phyloP scores from a whole-genome alignment of 192 early-diverging fungal genomes.

The Chytriomyces sp. region DNA sequence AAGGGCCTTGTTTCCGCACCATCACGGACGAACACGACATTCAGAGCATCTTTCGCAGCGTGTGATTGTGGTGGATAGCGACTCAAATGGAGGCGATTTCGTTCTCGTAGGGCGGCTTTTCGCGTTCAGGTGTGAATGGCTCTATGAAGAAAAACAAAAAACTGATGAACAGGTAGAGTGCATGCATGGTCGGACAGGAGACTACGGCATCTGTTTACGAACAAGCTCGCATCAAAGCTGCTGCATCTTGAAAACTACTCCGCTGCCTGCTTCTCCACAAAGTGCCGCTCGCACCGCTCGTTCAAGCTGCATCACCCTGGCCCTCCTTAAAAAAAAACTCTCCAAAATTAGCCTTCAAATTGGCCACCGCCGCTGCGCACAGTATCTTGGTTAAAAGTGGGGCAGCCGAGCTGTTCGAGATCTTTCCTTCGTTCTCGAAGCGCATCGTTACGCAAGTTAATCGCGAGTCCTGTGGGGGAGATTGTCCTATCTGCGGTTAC shows the following conservation, averaged over 20 bases:
- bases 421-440: slow-evolving; percentile 32
- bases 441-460: slow-evolving; percentile 47
- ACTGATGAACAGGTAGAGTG: too few relatives aligned
- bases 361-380: neutral
- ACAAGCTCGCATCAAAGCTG: too few relatives aligned
- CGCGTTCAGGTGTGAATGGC: neutral
- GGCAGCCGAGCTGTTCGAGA: slow-evolving; percentile 43
- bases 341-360: slow-evolving; percentile 13
- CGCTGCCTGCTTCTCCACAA: slow-evolving; percentile 49
- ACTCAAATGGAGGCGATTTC: slow-evolving; percentile 7
- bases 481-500: slow-evolving; percentile 11
- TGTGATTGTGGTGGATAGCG: neutral
- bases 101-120: neutral
- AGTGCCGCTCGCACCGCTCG: slow-evolving; percentile 22
- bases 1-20: slow-evolving; percentile 11
- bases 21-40: slow-evolving; percentile 22
- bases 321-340: too few relatives aligned
- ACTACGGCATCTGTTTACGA: too few relatives aligned
- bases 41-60: neutral
- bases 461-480: slow-evolving; percentile 32
- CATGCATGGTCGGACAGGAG: too few relatives aligned
- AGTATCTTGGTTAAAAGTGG: slow-evolving; percentile 34
- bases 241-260: slow-evolving; percentile 1
- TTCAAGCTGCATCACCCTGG: slow-evolving; percentile 10
- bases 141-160: too few relatives aligned